Evolutionary conservation across 768 basidiomycete genomes (phyloP), one percentile per base, ranked within the genome.

Genomic region (Boletus coccyginus): DNA sequence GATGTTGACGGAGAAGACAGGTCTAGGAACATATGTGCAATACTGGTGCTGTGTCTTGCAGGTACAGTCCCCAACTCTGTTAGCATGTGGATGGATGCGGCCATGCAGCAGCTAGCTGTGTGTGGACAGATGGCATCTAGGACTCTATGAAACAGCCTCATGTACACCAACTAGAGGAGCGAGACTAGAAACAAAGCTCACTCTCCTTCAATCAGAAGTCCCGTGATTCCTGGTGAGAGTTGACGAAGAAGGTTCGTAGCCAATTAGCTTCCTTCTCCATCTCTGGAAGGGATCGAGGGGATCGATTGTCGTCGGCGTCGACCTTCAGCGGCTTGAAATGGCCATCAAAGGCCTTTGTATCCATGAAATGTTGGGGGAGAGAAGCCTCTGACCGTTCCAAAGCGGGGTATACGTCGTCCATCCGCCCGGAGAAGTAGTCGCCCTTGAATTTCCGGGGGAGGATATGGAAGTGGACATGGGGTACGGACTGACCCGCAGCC

Each of bases 401-500:
- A 2, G 79, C 85, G 4, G 88, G 89, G 71, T 97, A 92, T 41
- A 93, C 71, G n/a, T 82, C 83, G 68, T 92, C 89, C 63, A 85
- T 88, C 52, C 74, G 74, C 13, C 68, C 74, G 19, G 82, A 76
- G 67, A 90, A 92, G 21, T 72, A 75, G 71, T 92, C 90, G 12
- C 86, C 87, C 46, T 75, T 77, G 33, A 79, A 74, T 65, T 86
- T 86, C 3, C 96, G 85, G 21, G 97, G 97, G 6, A 99, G 74
- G 31, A 98, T 73, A 68, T 99, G 97, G 62, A 97, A 88, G 72
- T 99, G 97, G n/a, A 98, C 92, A 67, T 98, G 97, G 16, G 72
- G 67, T 42, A 75, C 61, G 7, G 81, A 81, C 71, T 89, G 87
- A 0, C 94, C 94, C 1, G 94, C 90, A 14, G 89, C 90, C 58